Percentiles rank a stretch among this genome's conserved stretches.
Evolutionary conservation across 2,329 filamentous ascomycete species (phyloP).

Genomic region (Arachnomyces sp.): DNA sequence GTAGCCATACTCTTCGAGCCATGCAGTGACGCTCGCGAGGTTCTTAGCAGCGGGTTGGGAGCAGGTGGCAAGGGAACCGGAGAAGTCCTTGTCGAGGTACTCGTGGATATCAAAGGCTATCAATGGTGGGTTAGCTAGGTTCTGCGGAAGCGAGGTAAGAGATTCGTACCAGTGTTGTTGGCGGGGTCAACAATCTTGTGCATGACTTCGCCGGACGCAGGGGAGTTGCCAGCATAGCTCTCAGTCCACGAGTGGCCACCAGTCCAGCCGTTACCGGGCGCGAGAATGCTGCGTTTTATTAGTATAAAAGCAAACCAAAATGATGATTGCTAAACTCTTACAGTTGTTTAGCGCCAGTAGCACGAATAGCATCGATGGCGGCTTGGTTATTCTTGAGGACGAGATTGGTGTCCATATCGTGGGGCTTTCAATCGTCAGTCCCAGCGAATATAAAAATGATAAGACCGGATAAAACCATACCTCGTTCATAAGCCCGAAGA

Average conservation of each 20-base stretch:
- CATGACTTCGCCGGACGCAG: constrained; percentile 30
- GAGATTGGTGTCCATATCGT: constrained; percentile 20
- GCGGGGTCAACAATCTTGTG: constrained; percentile 38
- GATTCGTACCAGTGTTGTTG: constrained; percentile 37
- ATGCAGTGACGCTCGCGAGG: constrained; percentile 41
- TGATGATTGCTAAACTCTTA: constrained; percentile 15
- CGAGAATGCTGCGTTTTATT: constrained; percentile 52
- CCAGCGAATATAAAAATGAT: constrained; percentile 20
- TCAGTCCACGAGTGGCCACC: constrained; percentile 43
- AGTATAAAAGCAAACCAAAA: too few species aligned
- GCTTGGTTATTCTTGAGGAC: constrained; percentile 48
- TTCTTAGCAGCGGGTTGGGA: constrained; percentile 43
- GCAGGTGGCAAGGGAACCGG: constrained; percentile 46
- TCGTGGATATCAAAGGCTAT: constrained; percentile 52
- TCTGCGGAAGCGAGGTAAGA: constrained; percentile 41
- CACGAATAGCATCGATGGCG: constrained; percentile 57
- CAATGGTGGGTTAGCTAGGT: constrained; percentile 45
- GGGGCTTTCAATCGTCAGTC: constrained; percentile 22
- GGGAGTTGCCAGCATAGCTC: constrained; percentile 26
- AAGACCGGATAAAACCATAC: constrained; percentile 31
- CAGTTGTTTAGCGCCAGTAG: constrained; percentile 45
- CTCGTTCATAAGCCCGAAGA: constrained; percentile 64
- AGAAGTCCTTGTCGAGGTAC: constrained; percentile 52
- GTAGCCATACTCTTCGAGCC: constrained; percentile 40
- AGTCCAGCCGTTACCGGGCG: constrained; percentile 52